Evolutionary conservation across 2,329 filamentous ascomycete genomes (phyloP).

Genomic region (Sporothrix variecibatus): DNA sequence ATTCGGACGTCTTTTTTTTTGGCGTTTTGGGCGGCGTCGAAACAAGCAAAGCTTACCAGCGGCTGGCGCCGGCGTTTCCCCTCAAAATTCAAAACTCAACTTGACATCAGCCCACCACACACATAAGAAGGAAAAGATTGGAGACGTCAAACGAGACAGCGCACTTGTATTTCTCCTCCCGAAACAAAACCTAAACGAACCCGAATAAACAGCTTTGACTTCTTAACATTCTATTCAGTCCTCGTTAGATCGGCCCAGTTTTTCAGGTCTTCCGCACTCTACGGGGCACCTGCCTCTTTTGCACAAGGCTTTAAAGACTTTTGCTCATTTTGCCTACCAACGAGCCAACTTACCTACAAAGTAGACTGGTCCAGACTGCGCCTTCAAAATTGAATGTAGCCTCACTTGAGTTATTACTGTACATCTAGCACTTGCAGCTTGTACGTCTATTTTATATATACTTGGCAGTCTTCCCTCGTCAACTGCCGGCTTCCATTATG

Average conservation of each 20-base stretch:
- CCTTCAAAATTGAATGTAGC: not conserved
- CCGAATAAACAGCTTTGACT: not conserved
- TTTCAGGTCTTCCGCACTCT: not conserved
- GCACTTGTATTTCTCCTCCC: not conserved
- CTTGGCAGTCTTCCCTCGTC: not conserved
- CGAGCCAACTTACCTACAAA: not conserved
- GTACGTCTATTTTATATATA: not conserved
- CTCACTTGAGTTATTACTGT: not conserved
- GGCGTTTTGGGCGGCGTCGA: not conserved
- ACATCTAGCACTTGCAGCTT: not conserved
- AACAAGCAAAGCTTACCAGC: conserved; percentile 6
- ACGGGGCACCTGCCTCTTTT: not conserved
- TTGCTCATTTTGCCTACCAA: not conserved
- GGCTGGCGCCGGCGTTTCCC: conserved; percentile 25
- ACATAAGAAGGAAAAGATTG: conserved; percentile 8
- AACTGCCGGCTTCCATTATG: conserved; percentile 1
- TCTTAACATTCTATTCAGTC: not conserved
- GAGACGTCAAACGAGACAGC: not conserved
- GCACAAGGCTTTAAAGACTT: not conserved
- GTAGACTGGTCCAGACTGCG: not conserved
- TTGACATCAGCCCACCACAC: conserved; percentile 12
- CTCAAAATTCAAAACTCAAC: not conserved
- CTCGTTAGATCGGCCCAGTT: not conserved
- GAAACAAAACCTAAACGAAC: not conserved
- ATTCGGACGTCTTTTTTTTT: not conserved